Percentiles rank a stretch among this genome's conserved stretches.
Evolutionary conservation across 2,329 filamentous ascomycete species (phyloP).

Genomic region (Aspergillus ibericus): DNA sequence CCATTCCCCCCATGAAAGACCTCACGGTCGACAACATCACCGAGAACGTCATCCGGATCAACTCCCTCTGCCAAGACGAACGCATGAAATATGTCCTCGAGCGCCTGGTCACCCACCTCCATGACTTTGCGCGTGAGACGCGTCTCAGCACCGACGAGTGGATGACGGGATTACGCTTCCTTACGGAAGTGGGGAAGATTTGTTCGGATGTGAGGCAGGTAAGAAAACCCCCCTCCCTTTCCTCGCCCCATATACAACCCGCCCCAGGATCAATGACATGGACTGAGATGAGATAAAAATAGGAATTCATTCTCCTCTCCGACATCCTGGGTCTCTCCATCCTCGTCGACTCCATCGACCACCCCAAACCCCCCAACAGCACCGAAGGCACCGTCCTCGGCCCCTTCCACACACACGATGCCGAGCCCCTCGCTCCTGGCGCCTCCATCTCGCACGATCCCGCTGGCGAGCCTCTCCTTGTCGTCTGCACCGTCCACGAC

Average conservation of each 20-base stretch:
- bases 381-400: slow-evolving; percentile 81
- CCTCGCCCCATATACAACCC: too few species aligned
- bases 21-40: slow-evolving; percentile 80
- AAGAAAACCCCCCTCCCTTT: slow-evolving; percentile 25
- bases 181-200: slow-evolving; percentile 71
- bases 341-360: slow-evolving; percentile 78
- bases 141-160: slow-evolving; percentile 74
- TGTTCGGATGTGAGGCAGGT: slow-evolving; percentile 72
- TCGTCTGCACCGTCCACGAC: slow-evolving; percentile 71
- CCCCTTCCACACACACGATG: slow-evolving; percentile 81
- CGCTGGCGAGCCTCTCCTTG: slow-evolving; percentile 67
- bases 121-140: slow-evolving; percentile 80
- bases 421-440: slow-evolving; percentile 57
- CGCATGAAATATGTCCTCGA: slow-evolving; percentile 72
- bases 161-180: slow-evolving; percentile 71
- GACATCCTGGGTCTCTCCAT: slow-evolving; percentile 78
- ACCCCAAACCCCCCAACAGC: slow-evolving; percentile 68
- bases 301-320: slow-evolving; percentile 78
- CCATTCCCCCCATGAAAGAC: slow-evolving; percentile 59
- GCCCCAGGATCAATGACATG: too few species aligned
- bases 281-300: too few species aligned
- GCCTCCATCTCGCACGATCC: slow-evolving; percentile 66
- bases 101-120: slow-evolving; percentile 71
- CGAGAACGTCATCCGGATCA: slow-evolving; percentile 71
- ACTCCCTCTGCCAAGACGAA: slow-evolving; percentile 65